Percentiles rank a stretch among this genome's conserved stretches.
phyloP scores from a whole-genome alignment of 164 flowering plant genomes.

The Chimonanthus salicifolius region DNA sequence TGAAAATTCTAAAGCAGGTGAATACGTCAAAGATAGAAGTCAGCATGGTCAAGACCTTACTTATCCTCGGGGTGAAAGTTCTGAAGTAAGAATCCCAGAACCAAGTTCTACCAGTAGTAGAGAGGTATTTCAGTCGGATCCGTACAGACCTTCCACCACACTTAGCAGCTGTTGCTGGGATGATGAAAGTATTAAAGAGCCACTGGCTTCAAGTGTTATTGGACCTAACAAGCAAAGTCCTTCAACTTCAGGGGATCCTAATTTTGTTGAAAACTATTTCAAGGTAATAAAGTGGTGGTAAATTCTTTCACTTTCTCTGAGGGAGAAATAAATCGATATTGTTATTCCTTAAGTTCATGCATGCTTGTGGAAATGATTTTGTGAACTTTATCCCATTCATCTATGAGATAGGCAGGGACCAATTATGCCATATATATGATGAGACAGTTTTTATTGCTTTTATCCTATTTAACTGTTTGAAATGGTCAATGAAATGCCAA shows the following conservation, averaged over 20 bases:
- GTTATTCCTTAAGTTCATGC: no score
- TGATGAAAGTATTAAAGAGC: conserved; percentile 20
- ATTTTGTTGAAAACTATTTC: conserved; percentile 94
- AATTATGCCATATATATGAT: no score
- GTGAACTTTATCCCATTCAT: no score
- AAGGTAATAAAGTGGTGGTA: conserved; percentile 47
- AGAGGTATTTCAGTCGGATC: conserved; percentile 19
- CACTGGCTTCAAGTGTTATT: conserved; percentile 20
- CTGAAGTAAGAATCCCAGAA: conserved; percentile 17
- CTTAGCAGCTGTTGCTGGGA: conserved; percentile 22
- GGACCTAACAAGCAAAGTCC: conserved; percentile 29
- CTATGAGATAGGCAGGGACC: no score
- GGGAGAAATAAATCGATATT: no score
- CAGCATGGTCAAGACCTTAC: conserved; percentile 19
- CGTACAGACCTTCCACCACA: conserved; percentile 29
- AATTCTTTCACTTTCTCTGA: no score
- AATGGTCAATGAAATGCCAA: no score
- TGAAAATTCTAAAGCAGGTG: conserved; percentile 23
- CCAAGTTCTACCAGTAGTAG: conserved; percentile 7
- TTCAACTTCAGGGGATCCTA: conserved; percentile 73
- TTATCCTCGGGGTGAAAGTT: conserved; percentile 8
- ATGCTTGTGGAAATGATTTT: no score
- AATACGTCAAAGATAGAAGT: conserved; percentile 6
- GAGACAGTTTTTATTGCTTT: no score
- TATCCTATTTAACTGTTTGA: no score